phyloP scores from a whole-genome alignment of 306 rosid species.

The Dicorynia guianensis region DNA sequence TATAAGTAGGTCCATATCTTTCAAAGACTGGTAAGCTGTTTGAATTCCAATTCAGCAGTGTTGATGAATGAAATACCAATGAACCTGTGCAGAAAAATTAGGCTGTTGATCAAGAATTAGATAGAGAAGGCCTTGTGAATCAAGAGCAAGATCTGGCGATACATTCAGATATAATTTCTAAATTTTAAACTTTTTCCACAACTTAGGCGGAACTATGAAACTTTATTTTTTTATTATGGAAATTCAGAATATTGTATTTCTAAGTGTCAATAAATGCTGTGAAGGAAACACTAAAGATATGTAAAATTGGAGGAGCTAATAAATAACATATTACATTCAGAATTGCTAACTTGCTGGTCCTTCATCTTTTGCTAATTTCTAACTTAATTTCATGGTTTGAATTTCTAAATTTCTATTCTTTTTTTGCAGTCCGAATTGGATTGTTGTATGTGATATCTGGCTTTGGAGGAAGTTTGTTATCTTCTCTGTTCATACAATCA shows the following conservation, averaged over 20 bases:
- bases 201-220: background rate
- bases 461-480: conserved; percentile 82
- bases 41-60: background rate
- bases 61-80: background rate
- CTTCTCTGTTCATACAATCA: conserved; percentile 67
- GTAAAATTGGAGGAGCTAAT: background rate
- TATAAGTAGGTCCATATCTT: too few species aligned
- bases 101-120: background rate
- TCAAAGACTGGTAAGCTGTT: background rate
- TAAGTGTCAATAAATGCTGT: background rate
- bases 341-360: too few species aligned
- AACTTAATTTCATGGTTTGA: background rate
- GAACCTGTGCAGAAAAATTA: background rate
- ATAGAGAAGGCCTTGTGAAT: background rate
- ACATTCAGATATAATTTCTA: background rate
- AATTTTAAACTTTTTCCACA: background rate
- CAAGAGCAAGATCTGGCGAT: background rate
- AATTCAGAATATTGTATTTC: background rate
- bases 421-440: conserved; percentile 69
- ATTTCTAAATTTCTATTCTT: background rate
- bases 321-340: background rate
- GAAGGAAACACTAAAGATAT: conserved; percentile 19
- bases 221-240: background rate
- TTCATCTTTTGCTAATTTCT: conserved; percentile 2
- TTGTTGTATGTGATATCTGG: conserved; percentile 75